Evolutionary conservation across 2,329 filamentous ascomycete genomes (phyloP), one percentile per base, ranked within the genome.

Genomic region (Colletotrichum tabaci): DNA sequence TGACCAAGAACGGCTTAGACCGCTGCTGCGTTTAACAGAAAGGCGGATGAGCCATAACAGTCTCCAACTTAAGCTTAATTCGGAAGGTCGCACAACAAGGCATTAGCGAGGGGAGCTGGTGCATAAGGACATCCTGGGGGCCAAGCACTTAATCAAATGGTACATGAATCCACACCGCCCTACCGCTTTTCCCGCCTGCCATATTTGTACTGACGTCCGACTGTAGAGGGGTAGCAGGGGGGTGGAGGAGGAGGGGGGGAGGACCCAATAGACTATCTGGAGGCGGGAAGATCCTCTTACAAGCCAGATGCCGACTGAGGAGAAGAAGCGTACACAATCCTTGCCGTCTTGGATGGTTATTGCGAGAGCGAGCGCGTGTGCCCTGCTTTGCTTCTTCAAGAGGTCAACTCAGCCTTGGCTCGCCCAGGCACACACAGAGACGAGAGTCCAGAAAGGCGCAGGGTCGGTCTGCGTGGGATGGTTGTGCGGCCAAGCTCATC

Each of bases 61-160:
- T 30, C 7, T 16, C 44, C 52, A 62, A 71, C 26, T 71, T 63
- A 68, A 63, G 68, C 68, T 71, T 71, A 68, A 67, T 68, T 21
- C 61, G 68, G 68, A 71, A 71, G 68, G 68, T 71, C 68, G 64
- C 58, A 49, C 30, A 52, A 7, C 30, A 30, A 12, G 35, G 53
- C 58, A 67, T 63, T 63, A 57, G 68, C 15, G 13, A 6, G 47
- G 44, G 10, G 47, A 44, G 35, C 40, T 46, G 23, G 49, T 63
- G n/a, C 38, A 57, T 64, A 47, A 46, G 38, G 30, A 30, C 46
- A 30, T 30, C 6, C 30, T 30, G 30, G 30, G 30, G 30, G 7
- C 30, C 30, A 18, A 47, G 46, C 8, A 26, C 50, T 71, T 67
- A 21, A 49, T 71, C 47, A 30, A 68, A 62, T 50, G 50, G 35